Evolutionary conservation across 176 grass and related monocot species (phyloP).

Genomic region (Bolboschoenus planiculmis): DNA sequence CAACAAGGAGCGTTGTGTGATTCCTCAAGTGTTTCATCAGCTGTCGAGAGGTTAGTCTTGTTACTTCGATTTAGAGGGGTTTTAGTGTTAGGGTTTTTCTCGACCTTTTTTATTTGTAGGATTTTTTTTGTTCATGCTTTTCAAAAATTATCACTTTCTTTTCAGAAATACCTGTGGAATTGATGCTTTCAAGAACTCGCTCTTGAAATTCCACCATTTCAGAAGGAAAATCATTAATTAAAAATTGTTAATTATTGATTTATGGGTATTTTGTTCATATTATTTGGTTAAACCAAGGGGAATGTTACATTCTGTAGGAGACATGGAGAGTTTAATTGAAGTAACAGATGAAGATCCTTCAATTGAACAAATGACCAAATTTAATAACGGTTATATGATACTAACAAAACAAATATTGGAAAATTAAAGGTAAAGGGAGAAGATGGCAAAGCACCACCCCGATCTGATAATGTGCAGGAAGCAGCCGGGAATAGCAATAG

Average conservation of each 20-base stretch:
- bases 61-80: neutral
- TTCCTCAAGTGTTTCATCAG: neutral
- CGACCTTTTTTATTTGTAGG: neutral
- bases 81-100: neutral
- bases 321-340: neutral
- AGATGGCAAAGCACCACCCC: conserved; percentile 80
- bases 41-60: neutral
- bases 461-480: conserved; percentile 90
- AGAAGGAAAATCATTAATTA: neutral
- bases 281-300: too few species aligned
- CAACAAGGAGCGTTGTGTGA: neutral
- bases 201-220: neutral
- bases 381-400: neutral
- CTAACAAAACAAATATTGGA: neutral
- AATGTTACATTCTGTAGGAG: neutral
- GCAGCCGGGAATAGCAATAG: conserved; percentile 68
- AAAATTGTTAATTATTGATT: too few species aligned
- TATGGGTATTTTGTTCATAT: too few species aligned
- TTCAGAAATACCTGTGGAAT: neutral
- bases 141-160: neutral
- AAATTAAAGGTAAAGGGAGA: neutral
- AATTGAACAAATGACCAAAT: neutral
- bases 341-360: neutral
- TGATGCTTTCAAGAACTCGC: neutral
- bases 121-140: neutral